phyloP scores from a whole-genome alignment of 345 rosid species.

The Moricandia arvensis region DNA sequence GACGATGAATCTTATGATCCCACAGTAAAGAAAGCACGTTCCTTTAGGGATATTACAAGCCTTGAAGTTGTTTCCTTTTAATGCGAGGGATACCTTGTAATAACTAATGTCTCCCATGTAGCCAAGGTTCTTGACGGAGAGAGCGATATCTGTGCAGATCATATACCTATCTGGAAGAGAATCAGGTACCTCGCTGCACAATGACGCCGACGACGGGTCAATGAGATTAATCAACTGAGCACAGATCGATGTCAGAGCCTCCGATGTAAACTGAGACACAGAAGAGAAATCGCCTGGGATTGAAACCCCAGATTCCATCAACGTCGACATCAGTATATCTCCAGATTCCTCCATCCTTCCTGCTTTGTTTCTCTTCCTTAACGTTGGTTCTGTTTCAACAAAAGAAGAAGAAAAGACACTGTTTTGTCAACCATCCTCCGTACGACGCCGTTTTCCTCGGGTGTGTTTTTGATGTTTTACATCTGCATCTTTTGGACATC shows the following conservation, averaged over 20 bases:
- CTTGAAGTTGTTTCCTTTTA: too few species aligned
- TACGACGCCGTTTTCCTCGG: constrained; percentile 20
- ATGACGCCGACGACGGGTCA: constrained; percentile 38
- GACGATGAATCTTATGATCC: too few species aligned
- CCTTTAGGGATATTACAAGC: too few species aligned
- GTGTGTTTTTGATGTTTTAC: constrained; percentile 66
- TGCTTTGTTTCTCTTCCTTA: not conserved
- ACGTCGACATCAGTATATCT: constrained; percentile 45
- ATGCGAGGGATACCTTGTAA: constrained; percentile 48
- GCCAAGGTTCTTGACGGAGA: constrained; percentile 56
- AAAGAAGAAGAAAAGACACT: not conserved
- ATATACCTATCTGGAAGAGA: constrained; percentile 53
- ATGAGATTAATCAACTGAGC: constrained; percentile 62
- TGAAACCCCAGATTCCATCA: constrained; percentile 49
- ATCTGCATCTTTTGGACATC: constrained; percentile 87
- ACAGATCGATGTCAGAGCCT: constrained; percentile 53
- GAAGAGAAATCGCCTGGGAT: constrained; percentile 49
- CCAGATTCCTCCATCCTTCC: constrained; percentile 42
- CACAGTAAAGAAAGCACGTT: too few species aligned
- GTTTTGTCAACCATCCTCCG: not conserved
- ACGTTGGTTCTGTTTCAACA: not conserved
- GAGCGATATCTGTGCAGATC: constrained; percentile 61
- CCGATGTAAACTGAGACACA: constrained; percentile 42
- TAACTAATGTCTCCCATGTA: constrained; percentile 60
- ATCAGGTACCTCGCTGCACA: constrained; percentile 40